Base-by-base conservation (phyloP, 176 grass and related monocot species). In the Musa beccarii region DNA sequence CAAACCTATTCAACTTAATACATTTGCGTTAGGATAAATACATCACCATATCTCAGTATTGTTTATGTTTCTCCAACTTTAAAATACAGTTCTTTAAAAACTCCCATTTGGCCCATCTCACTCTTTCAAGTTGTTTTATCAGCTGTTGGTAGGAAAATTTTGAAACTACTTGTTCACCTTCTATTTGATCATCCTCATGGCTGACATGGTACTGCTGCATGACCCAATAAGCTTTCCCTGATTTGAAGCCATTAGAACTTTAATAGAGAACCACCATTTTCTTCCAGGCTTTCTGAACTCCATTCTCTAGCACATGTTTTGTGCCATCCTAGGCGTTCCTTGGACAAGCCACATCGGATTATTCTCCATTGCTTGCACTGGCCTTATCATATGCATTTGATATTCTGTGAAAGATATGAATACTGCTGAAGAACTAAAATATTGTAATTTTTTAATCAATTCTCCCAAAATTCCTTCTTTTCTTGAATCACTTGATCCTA, bases 121-220 rank as follows among this genome's bases (percentile, higher is more conserved):
- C 17, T 54, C 65, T 80, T 83, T 87, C 82, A 1, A 24, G 79
- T 64, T 81, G 76, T 53, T 86, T 89, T 59, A 73, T n/a, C 17
- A 74, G 52, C 63, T 84, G 55, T 63, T 96, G 92, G 72, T 69
- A 87, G 54, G 86, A 80, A 29, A 96, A 80, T 79, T 88, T 96
- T 26, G 82, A 92, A 54, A 96, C 89, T 52, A 89, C 87, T 78
- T 86, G 68, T 2, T 88, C 85, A 11, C 87, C 85, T 0, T 89
- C 83, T 16, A 82, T 84, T 80, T 96, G 85, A 8, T 88, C 81
- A 81, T 92, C 87, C 52, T 89, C 81, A 59, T 54, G 51, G 6
- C 89, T 85, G 55, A 92, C 81, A 77, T 92, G 89, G 77, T 92
- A 96, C 64, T 96, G 85, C 84, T 92, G 92, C 87, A 89, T 92